Base-by-base conservation (phyloP, 2,329 filamentous ascomycete genomes). In the Ophiostoma perfectum region DNA sequence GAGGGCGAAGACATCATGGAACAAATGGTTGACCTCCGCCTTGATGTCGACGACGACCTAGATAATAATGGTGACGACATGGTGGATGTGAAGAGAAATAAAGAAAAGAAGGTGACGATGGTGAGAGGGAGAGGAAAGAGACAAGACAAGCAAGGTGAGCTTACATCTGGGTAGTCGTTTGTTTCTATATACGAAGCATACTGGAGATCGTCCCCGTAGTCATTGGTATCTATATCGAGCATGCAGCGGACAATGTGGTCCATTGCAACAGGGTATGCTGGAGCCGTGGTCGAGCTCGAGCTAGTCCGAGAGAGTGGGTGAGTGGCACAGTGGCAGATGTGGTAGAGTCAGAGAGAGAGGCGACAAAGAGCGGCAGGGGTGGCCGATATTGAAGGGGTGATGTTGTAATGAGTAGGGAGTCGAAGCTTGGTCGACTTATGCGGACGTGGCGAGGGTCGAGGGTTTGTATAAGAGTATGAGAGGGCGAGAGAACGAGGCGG, bases 181-280 rank as follows among this genome's bases (percentile, higher is more conserved):
- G 80, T 83, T 72, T 80, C 80, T 81, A 85, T 83, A 82, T 83
- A 81, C 73, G 78, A 80, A 77, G 79, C 70, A 78, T 62, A 27
- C 14, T 58, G 55, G 16, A 36, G 27, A 38, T 68, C 18, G 36
- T 68, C 18, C 6, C 38, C 39, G 39, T 45, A 39, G 55, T 49
- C 52, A 18, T 66, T 39, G 62, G 11, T 42, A 12, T 44, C 52
- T 44, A 64, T 41, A 64, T 80, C 80, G 72, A 83, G 78, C 78
- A 88, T 81, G 76, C 85, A 87, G 73, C 79, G 83, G 76, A 83
- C 84, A 77, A 88, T 88, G 77, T 88, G 86, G 78, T 85, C 84
- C 86, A 88, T 88, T 65, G 60, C 44, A 66, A 18, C 47, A 60
- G 27, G 55, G 27, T 36, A 49, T 16, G 16, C 16, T 14, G 27